These are phyloP conservation scores for Populus hybrid DNA, from an alignment of 441 rosid species.

Conservation along the genomic window DNA sequence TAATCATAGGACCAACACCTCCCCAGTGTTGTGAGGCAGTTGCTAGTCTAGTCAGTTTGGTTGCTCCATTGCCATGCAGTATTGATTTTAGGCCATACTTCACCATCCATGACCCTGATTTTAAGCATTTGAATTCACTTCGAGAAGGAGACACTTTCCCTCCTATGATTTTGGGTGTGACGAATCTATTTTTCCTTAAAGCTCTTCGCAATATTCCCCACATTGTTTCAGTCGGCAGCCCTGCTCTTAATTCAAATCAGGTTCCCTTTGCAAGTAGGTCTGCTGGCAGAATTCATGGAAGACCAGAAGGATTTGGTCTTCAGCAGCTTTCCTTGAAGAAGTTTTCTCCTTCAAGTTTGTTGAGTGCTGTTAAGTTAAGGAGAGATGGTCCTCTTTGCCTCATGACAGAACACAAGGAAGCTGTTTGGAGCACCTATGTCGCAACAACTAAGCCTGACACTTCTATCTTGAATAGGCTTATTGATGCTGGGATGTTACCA, in stretches of 20 bases:
- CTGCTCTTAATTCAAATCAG: conserved; percentile 58
- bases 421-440: conserved; percentile 83
- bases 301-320: conserved; percentile 68
- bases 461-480: conserved; percentile 86
- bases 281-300: conserved; percentile 65
- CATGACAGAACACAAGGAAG: conserved; percentile 99
- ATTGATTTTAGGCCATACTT: conserved; percentile 98
- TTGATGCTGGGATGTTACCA: conserved; percentile 94
- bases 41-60: conserved; percentile 91
- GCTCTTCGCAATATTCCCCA: conserved; percentile 89
- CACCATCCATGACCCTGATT: conserved; percentile 93
- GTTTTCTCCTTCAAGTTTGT: conserved; percentile 81
- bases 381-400: conserved; percentile 98
- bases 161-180: conserved; percentile 91
- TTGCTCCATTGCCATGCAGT: conserved; percentile 83
- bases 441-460: conserved; percentile 94
- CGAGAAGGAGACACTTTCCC: conserved; percentile 77
- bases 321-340: conserved; percentile 78
- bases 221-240: conserved; percentile 88
- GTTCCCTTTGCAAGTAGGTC: conserved; percentile 53
- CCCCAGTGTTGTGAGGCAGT: conserved; percentile 98
- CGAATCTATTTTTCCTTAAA: conserved; percentile 93
- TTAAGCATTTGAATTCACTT: conserved; percentile 65
- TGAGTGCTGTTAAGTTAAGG: conserved; percentile 79
- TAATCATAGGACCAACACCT: conserved; percentile 93